Conservation (phyloP, 805 yeast genomes). For the Candida gorgasii region DNA sequence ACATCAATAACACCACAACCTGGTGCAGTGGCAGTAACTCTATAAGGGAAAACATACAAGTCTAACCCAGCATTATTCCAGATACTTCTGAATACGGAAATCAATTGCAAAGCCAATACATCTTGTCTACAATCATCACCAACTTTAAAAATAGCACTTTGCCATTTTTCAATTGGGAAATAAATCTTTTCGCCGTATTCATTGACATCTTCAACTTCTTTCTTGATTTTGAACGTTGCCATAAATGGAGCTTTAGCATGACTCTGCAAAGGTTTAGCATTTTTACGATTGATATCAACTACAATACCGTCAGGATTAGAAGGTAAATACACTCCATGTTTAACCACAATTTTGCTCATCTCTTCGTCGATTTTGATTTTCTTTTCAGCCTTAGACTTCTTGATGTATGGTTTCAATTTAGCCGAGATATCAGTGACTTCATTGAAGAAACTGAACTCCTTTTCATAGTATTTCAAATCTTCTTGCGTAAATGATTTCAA, state of each 20-base stretch:
- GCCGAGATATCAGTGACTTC: conserved; percentile 95
- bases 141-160: conserved; percentile 95
- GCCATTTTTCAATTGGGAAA: conserved; percentile 69
- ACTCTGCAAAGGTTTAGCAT: conserved; percentile 93
- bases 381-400: conserved; percentile 93
- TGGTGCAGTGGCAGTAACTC: conserved; percentile 98
- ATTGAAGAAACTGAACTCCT: conserved; percentile 85
- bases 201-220: conserved; percentile 49
- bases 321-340: conserved; percentile 82
- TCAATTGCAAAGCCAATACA: conserved; percentile 87
- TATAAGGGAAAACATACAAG: conserved; percentile 85
- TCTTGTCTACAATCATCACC: conserved; percentile 99
- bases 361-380: conserved; percentile 95
- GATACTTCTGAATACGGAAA: conserved; percentile 86
- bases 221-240: conserved; percentile 89
- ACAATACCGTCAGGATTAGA: conserved; percentile 96
- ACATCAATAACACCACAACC: conserved; percentile 99
- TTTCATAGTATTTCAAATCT: conserved; percentile 69
- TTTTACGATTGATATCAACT: conserved; percentile 83
- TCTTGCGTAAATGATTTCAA: conserved; percentile 55
- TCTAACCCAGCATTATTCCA: conserved; percentile 90
- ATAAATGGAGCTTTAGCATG: conserved; percentile 98
- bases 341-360: conserved; percentile 54
- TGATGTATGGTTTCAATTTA: conserved; percentile 89
- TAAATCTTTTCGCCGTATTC: conserved; percentile 32